Base-by-base conservation (phyloP, 2,329 filamentous ascomycete species). In the Colletotrichum eleusines region DNA sequence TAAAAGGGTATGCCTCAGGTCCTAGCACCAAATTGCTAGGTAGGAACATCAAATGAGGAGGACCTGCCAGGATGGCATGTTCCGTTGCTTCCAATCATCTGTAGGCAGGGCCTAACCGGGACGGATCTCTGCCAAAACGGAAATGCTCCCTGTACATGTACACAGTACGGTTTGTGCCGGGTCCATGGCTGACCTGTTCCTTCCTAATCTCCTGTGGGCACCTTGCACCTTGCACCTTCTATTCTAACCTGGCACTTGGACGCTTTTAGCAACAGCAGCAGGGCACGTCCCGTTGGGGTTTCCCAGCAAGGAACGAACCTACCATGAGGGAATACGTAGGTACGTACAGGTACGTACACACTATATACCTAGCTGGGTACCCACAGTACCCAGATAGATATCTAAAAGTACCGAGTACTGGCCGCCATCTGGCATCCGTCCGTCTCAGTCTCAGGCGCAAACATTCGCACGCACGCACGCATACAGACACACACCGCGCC, bases 371-470 rank as follows among this genome's bases (percentile, higher is more conserved):
- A 14, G 1, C 11, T 12, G 11, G 7, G 31, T 3, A 33, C 31
- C 31, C 7, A 33, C 31, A 7, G 38, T 20, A 42, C 35, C 35
- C 9, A 35, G 35, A 11, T 35, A 35, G 5, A 8, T 35, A 9
- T 8, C 35, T 11, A 38, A 33, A 33, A 33, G 31, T 7, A 33
- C 31, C 31, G 31, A 18, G 14, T 1, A 44, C 42, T 44, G 28
- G 48, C 26, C 33, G 9, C 42, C 40, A 28, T 35, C 35, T 51
- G 63, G 63, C 55, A 62, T 66, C 55, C 50, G 63, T 50, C 48
- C 57, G 67, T 70, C 63, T 70, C 67, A 66, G 57, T 70, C 63
- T 70, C 55, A 57, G 57, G 67, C 63, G 63, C 57, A 58, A 66
- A 61, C 67, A 55, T 58, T 55, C 55, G 40, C 55, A 42, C 65